Conservation (phyloP, 257 asterid species). For the Solanum virginianum region DNA sequence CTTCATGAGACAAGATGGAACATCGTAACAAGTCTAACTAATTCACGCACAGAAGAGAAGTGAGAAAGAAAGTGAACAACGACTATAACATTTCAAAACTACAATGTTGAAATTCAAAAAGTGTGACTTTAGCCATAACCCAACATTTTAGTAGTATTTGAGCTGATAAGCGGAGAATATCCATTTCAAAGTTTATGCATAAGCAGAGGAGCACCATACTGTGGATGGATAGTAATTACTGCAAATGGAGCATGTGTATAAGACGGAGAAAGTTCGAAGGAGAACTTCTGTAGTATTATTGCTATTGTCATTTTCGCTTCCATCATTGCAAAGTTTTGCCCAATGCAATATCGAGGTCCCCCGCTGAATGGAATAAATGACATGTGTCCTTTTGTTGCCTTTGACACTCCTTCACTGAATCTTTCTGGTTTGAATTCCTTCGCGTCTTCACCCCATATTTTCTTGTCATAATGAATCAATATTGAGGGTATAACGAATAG, state of each 20-base stretch:
- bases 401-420: conserved; percentile 15
- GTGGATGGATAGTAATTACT: conserved; percentile 15
- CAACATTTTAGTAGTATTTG: neutral
- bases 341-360: conserved; percentile 29
- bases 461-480: conserved; percentile 10
- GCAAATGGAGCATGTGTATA: conserved; percentile 23
- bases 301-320: conserved; percentile 21
- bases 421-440: conserved; percentile 24
- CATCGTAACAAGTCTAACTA: neutral
- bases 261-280: conserved; percentile 18
- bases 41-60: neutral
- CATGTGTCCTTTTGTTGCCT: conserved; percentile 12
- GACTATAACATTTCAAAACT: neutral
- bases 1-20: neutral
- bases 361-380: conserved; percentile 18
- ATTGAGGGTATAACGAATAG: conserved; percentile 5
- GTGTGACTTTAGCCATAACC: no score
- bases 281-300: conserved; percentile 19
- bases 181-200: conserved; percentile 4
- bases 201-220: conserved; percentile 16
- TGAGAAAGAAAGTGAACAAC: neutral
- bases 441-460: conserved; percentile 25
- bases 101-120: neutral
- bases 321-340: conserved; percentile 20
- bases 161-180: neutral